Conservation (phyloP, 768 basidiomycete species). For the Kwoniella dendrophila region DNA sequence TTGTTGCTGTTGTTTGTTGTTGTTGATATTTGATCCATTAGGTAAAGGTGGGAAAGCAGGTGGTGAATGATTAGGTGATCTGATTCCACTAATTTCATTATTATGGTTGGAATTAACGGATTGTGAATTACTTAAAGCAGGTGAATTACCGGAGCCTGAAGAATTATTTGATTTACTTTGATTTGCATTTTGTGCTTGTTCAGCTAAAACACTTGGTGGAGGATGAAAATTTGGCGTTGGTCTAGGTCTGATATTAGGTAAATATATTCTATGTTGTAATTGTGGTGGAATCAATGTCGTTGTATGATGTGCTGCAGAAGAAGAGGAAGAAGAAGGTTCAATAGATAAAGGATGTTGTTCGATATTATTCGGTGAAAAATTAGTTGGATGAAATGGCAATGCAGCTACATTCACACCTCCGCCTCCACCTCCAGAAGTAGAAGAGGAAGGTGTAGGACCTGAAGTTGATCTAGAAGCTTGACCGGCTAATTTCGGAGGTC, state of each 20-base stretch:
- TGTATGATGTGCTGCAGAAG: slow-evolving; percentile 41
- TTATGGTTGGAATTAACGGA: slow-evolving; percentile 1
- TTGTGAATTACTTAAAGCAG: slow-evolving; percentile 1
- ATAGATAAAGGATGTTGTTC: too few species aligned
- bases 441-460: background rate
- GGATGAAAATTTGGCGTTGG: slow-evolving; percentile 49
- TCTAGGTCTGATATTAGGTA: slow-evolving; percentile 43
- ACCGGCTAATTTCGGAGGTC: slow-evolving; percentile 14
- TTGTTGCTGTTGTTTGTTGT: background rate
- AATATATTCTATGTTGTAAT: slow-evolving; percentile 55
- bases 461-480: slow-evolving; percentile 12
- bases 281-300: slow-evolving; percentile 53
- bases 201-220: slow-evolving; percentile 44
- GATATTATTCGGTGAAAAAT: slow-evolving; percentile 9
- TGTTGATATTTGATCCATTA: background rate
- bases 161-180: slow-evolving; percentile 8
- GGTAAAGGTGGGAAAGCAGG: slow-evolving; percentile 55
- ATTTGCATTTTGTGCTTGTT: slow-evolving; percentile 22
- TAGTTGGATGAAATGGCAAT: slow-evolving; percentile 38
- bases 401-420: slow-evolving; percentile 39
- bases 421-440: background rate
- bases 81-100: background rate
- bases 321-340: background rate
- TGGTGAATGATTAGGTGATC: slow-evolving; percentile 12
- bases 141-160: slow-evolving; percentile 21